Conservation (phyloP, 768 basidiomycete species). For the Lyophyllum atratum region DNA sequence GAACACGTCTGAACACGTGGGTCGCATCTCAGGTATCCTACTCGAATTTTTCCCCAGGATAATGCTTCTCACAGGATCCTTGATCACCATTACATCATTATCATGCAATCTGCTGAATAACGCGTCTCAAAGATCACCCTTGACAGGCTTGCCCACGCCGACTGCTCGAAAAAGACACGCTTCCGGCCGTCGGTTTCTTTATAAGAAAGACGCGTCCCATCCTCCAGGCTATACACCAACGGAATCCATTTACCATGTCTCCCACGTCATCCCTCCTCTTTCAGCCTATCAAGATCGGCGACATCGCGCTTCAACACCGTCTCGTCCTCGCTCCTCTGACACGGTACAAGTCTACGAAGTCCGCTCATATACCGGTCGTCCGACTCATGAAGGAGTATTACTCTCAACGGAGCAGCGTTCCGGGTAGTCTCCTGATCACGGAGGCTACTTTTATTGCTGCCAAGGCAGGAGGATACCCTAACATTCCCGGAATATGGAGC, state of each 20-base stretch:
- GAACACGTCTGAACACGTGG: too few relatives aligned
- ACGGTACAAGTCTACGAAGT: constrained; percentile 13
- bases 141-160: too few relatives aligned
- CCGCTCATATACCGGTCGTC: constrained; percentile 26
- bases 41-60: too few relatives aligned
- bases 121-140: too few relatives aligned
- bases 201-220: not conserved
- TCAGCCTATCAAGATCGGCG: constrained; percentile 39
- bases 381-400: constrained; percentile 37
- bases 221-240: too few relatives aligned
- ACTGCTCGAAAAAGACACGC: too few relatives aligned
- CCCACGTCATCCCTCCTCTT: constrained; percentile 29
- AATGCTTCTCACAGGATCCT: too few relatives aligned
- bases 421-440: constrained; percentile 45
- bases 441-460: constrained; percentile 50
- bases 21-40: too few relatives aligned
- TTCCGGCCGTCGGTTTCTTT: not conserved
- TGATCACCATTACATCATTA: too few relatives aligned
- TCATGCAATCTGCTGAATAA: too few relatives aligned
- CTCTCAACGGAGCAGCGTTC: constrained; percentile 32
- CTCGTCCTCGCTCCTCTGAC: constrained; percentile 42
- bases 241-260: not conserved
- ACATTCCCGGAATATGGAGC: constrained; percentile 69
- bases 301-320: constrained; percentile 39
- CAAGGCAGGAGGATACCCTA: constrained; percentile 46